Evolutionary conservation across 768 basidiomycete species (phyloP).

Genomic region (Psilocybe azurescens): DNA sequence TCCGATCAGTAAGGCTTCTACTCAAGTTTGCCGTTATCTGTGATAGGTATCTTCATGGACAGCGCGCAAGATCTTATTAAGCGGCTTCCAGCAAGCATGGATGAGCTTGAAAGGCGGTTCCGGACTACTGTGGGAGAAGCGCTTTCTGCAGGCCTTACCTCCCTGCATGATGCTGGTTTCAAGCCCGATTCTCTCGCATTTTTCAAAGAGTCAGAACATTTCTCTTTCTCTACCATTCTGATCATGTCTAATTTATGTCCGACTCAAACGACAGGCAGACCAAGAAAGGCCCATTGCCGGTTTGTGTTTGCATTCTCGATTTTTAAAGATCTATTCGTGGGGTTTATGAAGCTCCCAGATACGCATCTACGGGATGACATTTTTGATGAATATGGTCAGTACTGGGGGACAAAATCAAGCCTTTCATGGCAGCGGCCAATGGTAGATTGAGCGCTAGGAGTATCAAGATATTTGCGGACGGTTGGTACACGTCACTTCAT

Average conservation of each 20-base stretch:
- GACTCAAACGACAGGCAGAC: slow-evolving; percentile 54
- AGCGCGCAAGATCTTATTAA: slow-evolving; percentile 82
- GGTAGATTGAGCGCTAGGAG: slow-evolving; percentile 72
- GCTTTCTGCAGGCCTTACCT: slow-evolving; percentile 72
- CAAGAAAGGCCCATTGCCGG: slow-evolving; percentile 61
- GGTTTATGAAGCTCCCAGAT: slow-evolving; percentile 44
- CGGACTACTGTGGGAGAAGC: slow-evolving; percentile 70
- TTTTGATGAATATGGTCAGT: slow-evolving; percentile 64
- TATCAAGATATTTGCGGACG: slow-evolving; percentile 81
- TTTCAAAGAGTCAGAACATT: slow-evolving; percentile 60
- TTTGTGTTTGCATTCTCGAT: slow-evolving; percentile 30
- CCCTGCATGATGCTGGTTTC: slow-evolving; percentile 86
- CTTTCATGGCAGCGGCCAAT: slow-evolving; percentile 60
- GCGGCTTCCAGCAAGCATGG: slow-evolving; percentile 64
- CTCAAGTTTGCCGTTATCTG: not conserved
- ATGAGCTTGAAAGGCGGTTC: slow-evolving; percentile 65
- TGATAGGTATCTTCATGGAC: slow-evolving; percentile 75
- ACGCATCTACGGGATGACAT: slow-evolving; percentile 79
- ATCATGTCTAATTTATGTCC: not conserved
- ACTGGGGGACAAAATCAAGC: slow-evolving; percentile 69
- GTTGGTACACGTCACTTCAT: slow-evolving; percentile 32
- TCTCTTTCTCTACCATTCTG: not conserved
- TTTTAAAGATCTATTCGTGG: not conserved
- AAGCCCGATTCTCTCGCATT: slow-evolving; percentile 70
- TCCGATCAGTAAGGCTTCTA: not conserved